These are phyloP conservation scores for Ganoderma resinaceum DNA, from an alignment of 1,284 basidiomycete genomes.

Conservation along the genomic window DNA sequence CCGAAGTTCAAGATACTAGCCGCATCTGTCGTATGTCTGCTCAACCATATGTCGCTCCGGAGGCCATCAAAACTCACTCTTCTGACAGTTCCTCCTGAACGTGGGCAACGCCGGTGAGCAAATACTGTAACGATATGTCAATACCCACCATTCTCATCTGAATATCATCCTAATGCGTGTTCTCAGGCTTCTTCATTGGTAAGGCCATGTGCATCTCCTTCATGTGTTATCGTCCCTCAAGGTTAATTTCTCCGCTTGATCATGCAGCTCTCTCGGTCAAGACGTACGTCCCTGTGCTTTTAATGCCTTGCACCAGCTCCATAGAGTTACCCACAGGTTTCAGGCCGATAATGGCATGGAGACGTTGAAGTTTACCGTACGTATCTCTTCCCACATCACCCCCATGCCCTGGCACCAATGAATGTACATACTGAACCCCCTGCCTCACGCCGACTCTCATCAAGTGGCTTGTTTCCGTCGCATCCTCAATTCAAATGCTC, in stretches of 20 bases:
- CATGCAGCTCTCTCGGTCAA: neutral
- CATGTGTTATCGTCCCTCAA: too few species aligned
- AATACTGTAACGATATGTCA: neutral
- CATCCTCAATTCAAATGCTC: slow-evolving; percentile 14
- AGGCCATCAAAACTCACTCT: neutral
- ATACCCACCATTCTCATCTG: too few species aligned
- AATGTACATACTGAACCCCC: too few species aligned
- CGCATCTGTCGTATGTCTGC: neutral
- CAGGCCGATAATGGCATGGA: neutral
- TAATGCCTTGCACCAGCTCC: neutral
- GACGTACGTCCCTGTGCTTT: neutral
- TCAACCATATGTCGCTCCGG: neutral
- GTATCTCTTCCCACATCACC: neutral
- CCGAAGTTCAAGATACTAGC: neutral
- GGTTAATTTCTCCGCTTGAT: neutral
- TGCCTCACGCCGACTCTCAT: neutral
- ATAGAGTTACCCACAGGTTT: neutral
- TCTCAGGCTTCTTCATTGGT: neutral
- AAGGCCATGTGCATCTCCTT: neutral
- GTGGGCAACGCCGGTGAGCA: neutral
- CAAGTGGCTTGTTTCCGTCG: slow-evolving; percentile 18
- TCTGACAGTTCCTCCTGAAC: neutral
- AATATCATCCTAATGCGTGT: too few species aligned
- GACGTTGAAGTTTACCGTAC: slow-evolving; percentile 14
- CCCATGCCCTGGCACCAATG: too few species aligned